Evolutionary conservation across 805 yeast species (phyloP), one percentile per base, ranked within the genome.

Genomic region (Metschnikowia amazonensis): DNA sequence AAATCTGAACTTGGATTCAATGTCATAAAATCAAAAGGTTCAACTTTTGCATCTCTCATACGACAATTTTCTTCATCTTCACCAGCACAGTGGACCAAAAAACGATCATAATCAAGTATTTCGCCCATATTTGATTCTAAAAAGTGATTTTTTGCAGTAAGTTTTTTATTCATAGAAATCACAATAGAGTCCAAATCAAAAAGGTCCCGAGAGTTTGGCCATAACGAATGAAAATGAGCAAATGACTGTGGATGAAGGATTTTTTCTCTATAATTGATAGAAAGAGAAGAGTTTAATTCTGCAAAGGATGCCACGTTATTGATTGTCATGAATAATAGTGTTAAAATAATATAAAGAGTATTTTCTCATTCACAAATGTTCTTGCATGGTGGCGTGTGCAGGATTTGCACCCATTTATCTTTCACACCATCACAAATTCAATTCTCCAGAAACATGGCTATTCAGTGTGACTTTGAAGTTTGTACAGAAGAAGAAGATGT

Each of bases 381-480:
- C 7, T 25, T 21, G 37, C 25, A 21, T n/a, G n/a, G 10, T 13
- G 1, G 16, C 5, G 8, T 23, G 11, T 16, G 36, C 20, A 30
- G 35, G 21, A 30, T 36, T 20, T 42, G 35, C 45, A 42, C 38
- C 36, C 31, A 21, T 28, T 14, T 8, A 8, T 20, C 7, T 23
- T 11, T 13, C 24, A 24, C 17, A 5, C 7, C 18, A 30, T 20
- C 21, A 18, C 34, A 34, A 33, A 9, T 14, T 20, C 6, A 4
- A 25, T 14, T 16, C 24, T 17, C 24, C 13, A 4, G 14, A 18
- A 24, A 16, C 13, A 51, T 50, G 53, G 52, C 53, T 34, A 36
- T 50, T 18, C 8, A 28, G 18, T 48, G 47, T 45, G 53, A 50
- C 45, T 27, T 23, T 18, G 52, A 43, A 14, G 23, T 36, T 3